Evolutionary conservation across 1,139 yeast genomes (phyloP), one percentile per base, ranked within the genome.

Genomic region (Barnettozyma hawaiiensis): DNA sequence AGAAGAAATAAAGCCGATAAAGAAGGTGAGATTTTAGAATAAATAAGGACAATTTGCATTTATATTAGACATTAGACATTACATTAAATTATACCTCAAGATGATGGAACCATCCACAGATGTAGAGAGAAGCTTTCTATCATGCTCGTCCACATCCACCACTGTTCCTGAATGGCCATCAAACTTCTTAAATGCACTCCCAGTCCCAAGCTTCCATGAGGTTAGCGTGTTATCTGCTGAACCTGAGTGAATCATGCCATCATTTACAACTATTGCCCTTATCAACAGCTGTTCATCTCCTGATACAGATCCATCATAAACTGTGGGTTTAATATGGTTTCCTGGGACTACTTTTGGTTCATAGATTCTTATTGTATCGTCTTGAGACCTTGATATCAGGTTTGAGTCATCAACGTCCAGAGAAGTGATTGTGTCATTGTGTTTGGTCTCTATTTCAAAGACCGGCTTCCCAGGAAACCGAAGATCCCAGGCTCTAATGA

Each of bases 141-240:
- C 70, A 49, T 70, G 75, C 46, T 62, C 69, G 51, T 72, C 78
- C 5, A 81, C 75, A 56, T 77, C 87, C 23, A 80, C 62, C 1
- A 80, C 85, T 0, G 78, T 62, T 1, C 87, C 85, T 7, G 58
- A 54, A 54, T 84, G 92, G 2, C 89, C 90, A 4, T 68, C 64
- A 12, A 71, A 60, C 52, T 78, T 79, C 39, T 68, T 64, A 11
- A 68, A 48, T 19, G 81, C 50, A 38, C 67, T 67, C 41, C 77
- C 65, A 0, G 81, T 64, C 4, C 68, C 66, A n/a, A 72, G 63
- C 47, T 81, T 81, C 89, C 92, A 85, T 3, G 71, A 54, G 4
- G 78, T 75, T 0, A 75, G 71, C 2, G 78, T 67, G 5, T 71
- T 67, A 57, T 83, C 90, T 29, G 75, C 76, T 0, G 87, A 74